These are phyloP conservation scores for Ophiostoma pallidulum DNA, from an alignment of 2,329 filamentous ascomycete species.

Conservation along the genomic window DNA sequence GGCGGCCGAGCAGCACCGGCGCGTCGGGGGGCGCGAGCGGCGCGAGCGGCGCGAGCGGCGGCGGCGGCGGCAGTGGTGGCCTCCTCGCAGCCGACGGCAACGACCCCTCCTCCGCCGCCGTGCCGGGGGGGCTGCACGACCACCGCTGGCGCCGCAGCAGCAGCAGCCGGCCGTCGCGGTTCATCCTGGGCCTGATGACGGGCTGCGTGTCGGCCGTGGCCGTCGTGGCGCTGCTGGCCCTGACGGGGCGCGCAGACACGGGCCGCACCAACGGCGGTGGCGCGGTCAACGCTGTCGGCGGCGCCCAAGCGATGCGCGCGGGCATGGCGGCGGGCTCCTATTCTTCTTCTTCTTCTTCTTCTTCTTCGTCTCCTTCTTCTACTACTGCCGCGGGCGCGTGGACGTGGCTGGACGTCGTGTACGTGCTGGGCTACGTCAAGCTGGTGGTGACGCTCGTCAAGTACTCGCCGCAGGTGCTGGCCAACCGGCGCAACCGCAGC, in stretches of 20 bases:
- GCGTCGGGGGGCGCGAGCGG: too few species aligned
- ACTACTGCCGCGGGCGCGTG: conserved; percentile 35
- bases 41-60: too few species aligned
- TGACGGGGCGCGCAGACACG: too few species aligned
- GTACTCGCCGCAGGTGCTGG: conserved; percentile 77
- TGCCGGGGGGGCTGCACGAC: neutral
- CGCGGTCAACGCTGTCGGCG: conserved; percentile 13
- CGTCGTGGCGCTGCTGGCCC: conserved; percentile 36
- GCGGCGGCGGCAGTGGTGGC: conserved; percentile 23
- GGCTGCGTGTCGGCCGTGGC: conserved; percentile 57
- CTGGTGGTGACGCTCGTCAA: conserved; percentile 82
- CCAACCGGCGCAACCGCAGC: conserved; percentile 76
- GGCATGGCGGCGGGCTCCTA: neutral
- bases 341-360: neutral
- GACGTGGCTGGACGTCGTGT: conserved; percentile 55
- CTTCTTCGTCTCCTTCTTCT: too few species aligned
- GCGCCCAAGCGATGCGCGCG: neutral
- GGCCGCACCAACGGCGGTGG: too few species aligned
- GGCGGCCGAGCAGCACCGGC: too few species aligned
- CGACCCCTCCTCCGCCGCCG: neutral
- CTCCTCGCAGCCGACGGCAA: neutral
- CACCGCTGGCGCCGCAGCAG: conserved; percentile 30
- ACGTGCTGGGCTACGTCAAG: conserved; percentile 78
- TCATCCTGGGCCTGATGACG: conserved; percentile 59
- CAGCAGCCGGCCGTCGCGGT: conserved; percentile 46